Conservation (phyloP, 1,139 yeast genomes). For the Suhomyces bokatorum region DNA sequence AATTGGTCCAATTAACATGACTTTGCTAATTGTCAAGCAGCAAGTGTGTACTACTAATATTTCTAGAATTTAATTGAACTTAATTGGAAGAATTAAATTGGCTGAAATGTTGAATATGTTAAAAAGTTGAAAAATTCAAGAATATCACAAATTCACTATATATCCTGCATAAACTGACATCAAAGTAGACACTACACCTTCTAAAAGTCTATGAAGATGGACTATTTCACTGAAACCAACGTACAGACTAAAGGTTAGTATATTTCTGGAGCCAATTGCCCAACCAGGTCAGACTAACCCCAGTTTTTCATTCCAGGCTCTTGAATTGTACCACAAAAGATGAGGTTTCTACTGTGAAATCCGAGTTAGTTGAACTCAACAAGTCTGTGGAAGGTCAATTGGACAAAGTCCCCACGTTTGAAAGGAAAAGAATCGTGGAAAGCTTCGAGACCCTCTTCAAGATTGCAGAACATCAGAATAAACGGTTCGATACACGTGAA, state of each 20-base stretch:
- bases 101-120: too few species aligned
- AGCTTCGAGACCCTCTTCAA: slow-evolving; percentile 20
- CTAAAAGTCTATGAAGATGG: not conserved
- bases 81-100: too few species aligned
- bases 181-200: too few species aligned
- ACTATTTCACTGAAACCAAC: not conserved
- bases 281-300: slow-evolving; percentile 2
- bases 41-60: too few species aligned
- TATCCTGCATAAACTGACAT: not conserved
- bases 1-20: too few species aligned
- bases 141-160: too few species aligned
- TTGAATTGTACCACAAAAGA: slow-evolving; percentile 9
- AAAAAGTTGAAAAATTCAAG: too few species aligned
- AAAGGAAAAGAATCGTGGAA: slow-evolving; percentile 18
- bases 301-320: slow-evolving; percentile 10
- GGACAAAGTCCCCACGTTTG: slow-evolving; percentile 15
- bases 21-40: too few species aligned
- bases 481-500: slow-evolving; percentile 16
- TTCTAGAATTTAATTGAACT: too few species aligned
- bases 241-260: slow-evolving; percentile 3
- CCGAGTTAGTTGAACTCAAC: slow-evolving; percentile 11
- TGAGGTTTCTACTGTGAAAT: slow-evolving; percentile 6
- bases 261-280: not conserved
- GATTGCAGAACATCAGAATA: slow-evolving; percentile 21
- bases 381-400: slow-evolving; percentile 5